phyloP scores from a whole-genome alignment of 2,329 filamentous ascomycete genomes.

The Drechslerella dactyloides region DNA sequence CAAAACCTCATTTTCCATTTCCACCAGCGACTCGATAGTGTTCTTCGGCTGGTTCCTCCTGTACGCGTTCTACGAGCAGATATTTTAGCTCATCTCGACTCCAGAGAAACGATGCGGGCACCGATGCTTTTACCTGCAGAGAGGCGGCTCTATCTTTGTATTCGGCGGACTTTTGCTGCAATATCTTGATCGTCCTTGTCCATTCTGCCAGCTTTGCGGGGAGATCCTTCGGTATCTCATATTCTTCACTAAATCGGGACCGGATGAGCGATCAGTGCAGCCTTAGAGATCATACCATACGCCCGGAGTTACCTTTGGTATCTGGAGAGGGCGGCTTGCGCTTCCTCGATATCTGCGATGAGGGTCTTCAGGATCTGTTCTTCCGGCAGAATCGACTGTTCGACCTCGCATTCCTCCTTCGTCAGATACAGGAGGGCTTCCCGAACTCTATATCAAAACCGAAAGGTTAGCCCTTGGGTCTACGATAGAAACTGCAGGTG shows the following conservation, averaged over 20 bases:
- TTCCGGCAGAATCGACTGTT: conserved; percentile 66
- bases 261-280: conserved; percentile 2
- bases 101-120: conserved; percentile 11
- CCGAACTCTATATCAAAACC: conserved; percentile 6
- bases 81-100: conserved; percentile 7
- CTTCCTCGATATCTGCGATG: conserved; percentile 61
- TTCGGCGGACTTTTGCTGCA: conserved; percentile 71
- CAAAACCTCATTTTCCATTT: conserved; percentile 67
- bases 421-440: conserved; percentile 64
- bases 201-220: conserved; percentile 76
- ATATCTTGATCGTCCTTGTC: conserved; percentile 72
- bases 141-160: conserved; percentile 65
- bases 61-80: conserved; percentile 13
- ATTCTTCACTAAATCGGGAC: conserved; percentile 13
- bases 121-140: conserved; percentile 55
- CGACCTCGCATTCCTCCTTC: conserved; percentile 61
- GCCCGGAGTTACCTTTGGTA: conserved; percentile 28
- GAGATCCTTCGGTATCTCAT: conserved; percentile 62
- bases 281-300: not conserved
- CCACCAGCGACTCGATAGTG: conserved; percentile 66
- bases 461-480: not conserved
- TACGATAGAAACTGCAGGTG: not conserved
- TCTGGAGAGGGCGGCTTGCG: conserved; percentile 23
- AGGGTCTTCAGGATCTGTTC: conserved; percentile 66
- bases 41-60: conserved; percentile 57